A percentile compares a stretch with the other conserved stretches of the same genome.
These are phyloP conservation scores for Graphilbum fragrans DNA, from an alignment of 2,329 filamentous ascomycete genomes.

Conservation along the genomic window DNA sequence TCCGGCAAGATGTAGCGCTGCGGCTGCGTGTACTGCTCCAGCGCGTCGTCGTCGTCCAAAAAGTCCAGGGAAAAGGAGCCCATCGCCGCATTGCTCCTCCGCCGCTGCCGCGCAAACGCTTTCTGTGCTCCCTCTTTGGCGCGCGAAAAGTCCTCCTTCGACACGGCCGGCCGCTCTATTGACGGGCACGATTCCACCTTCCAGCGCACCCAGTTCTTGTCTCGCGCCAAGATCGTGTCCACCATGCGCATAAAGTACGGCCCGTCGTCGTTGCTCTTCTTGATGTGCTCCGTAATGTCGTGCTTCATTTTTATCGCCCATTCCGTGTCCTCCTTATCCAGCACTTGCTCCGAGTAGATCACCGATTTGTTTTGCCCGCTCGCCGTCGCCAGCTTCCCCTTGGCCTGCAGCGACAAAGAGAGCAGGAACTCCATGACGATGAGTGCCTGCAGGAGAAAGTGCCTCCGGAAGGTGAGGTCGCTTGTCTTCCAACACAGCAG, in stretches of 20 bases:
- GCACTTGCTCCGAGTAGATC: constrained; percentile 61
- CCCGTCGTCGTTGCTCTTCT: constrained; percentile 62
- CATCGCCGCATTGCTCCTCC: constrained; percentile 53
- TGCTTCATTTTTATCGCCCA: constrained; percentile 75
- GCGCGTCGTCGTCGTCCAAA: constrained; percentile 54
- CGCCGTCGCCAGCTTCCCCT: constrained; percentile 61
- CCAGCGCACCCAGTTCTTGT: constrained; percentile 99
- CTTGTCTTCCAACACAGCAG: constrained; percentile 61
- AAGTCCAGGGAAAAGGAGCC: constrained; percentile 70
- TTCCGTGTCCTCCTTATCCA: constrained; percentile 77
- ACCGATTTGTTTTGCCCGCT: constrained; percentile 72
- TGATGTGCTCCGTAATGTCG: constrained; percentile 71
- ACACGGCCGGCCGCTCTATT: constrained; percentile 66
- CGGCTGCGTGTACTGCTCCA: constrained; percentile 57
- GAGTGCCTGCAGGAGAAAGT: constrained; percentile 88
- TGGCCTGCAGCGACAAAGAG: constrained; percentile 73
- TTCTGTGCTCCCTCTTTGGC: constrained; percentile 55
- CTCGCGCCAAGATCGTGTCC: constrained; percentile 84
- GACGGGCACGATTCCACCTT: constrained; percentile 88
- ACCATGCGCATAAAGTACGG: constrained; percentile 95
- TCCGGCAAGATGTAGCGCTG: constrained; percentile 57
- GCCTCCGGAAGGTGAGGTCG: constrained; percentile 85
- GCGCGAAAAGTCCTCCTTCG: constrained; percentile 54
- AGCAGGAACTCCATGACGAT: constrained; percentile 92
- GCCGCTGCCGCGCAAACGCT: constrained; percentile 55